Percentiles rank a stretch among this genome's conserved stretches.
These are phyloP conservation scores for Quercus tomentella DNA, from an alignment of 331 rosid species.

Conservation along the genomic window DNA sequence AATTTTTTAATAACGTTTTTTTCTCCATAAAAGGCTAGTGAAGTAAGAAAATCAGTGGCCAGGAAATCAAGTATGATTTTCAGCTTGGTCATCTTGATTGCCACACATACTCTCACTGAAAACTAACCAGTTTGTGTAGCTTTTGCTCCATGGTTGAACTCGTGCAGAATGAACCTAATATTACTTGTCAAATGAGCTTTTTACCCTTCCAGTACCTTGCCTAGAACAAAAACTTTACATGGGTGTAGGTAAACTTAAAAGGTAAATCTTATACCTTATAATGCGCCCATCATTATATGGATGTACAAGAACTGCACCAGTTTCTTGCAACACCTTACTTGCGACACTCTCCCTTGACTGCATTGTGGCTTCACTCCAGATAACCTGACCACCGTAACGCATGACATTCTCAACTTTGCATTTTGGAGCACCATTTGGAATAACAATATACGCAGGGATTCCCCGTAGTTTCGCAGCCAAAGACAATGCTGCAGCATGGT, in stretches of 20 bases:
- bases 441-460: constrained; percentile 73
- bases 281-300: constrained; percentile 80
- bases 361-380: constrained; percentile 65
- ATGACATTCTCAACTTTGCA: constrained; percentile 86
- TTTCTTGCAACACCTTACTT: constrained; percentile 60
- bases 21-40: not conserved
- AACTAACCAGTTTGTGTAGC: not conserved
- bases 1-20: not conserved
- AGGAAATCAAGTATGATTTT: not conserved
- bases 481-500: constrained; percentile 95
- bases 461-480: constrained; percentile 87
- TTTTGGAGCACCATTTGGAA: constrained; percentile 74
- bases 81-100: not conserved
- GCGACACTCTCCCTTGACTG: constrained; percentile 69
- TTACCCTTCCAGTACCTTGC: not conserved
- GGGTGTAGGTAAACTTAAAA: not conserved
- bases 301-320: constrained; percentile 76
- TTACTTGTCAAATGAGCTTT: not conserved
- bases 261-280: constrained; percentile 47
- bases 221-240: not conserved
- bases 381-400: constrained; percentile 77
- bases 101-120: not conserved
- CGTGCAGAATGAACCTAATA: not conserved
- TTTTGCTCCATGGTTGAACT: not conserved
- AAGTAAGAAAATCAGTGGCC: constrained; percentile 3